Percentiles rank a stretch among this genome's conserved stretches.
phyloP scores from a whole-genome alignment of 768 basidiomycete genomes.

The Scleroderma citrinum region DNA sequence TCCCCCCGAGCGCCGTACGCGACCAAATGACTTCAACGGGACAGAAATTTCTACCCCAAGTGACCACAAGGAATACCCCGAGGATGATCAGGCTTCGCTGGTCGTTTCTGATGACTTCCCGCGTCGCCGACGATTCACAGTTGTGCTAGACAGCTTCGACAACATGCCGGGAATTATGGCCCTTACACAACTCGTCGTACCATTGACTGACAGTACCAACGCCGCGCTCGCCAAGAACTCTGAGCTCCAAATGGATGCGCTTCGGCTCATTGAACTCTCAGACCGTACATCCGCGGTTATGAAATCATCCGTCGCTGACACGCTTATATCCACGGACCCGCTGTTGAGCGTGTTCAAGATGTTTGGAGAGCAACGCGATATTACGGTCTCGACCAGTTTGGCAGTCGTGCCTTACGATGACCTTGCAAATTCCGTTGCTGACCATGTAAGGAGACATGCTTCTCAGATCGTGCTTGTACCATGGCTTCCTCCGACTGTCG shows the following conservation, averaged over 20 bases:
- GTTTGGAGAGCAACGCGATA: constrained; percentile 64
- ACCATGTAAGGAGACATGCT: constrained; percentile 48
- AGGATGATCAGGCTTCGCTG: constrained; percentile 1
- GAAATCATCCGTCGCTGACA: constrained; percentile 70
- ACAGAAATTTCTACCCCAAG: neutral
- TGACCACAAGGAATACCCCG: neutral
- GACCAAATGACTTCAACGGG: constrained; percentile 25
- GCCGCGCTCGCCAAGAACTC: neutral
- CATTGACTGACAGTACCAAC: constrained; percentile 13
- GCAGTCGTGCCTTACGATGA: constrained; percentile 73
- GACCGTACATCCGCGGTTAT: constrained; percentile 85
- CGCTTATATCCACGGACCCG: constrained; percentile 64
- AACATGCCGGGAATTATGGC: constrained; percentile 89
- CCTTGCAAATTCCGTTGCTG: constrained; percentile 59
- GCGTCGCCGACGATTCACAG: constrained; percentile 49
- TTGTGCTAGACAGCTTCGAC: constrained; percentile 89
- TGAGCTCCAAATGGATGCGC: constrained; percentile 50
- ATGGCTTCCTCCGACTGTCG: constrained; percentile 55
- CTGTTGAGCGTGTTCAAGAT: constrained; percentile 70
- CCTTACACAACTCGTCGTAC: constrained; percentile 73
- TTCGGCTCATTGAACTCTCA: constrained; percentile 86
- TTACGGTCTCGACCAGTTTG: constrained; percentile 63
- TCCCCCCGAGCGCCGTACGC: constrained; percentile 54
- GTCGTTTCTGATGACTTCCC: constrained; percentile 1
- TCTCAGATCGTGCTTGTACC: constrained; percentile 80